These are phyloP conservation scores for Acanthamoeba castellanii DNA, from an alignment of 208 protist species.

Conservation along the genomic window DNA sequence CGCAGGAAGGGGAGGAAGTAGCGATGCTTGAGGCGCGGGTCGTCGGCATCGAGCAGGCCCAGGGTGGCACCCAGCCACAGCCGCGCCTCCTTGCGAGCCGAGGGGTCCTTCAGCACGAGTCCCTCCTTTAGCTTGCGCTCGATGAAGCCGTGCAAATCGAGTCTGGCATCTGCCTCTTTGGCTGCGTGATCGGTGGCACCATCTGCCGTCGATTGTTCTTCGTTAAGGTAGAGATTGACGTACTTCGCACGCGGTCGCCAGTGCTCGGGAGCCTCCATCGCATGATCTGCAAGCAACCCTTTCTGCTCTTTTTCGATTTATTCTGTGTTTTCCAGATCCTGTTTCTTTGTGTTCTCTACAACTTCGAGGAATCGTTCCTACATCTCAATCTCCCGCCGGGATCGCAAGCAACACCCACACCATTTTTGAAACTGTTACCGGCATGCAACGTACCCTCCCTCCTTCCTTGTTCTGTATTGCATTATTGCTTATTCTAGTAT, in stretches of 20 bases:
- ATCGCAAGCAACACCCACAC: too few relatives aligned
- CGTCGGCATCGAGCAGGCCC: not conserved
- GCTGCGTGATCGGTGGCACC: not conserved
- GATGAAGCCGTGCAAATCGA: not conserved
- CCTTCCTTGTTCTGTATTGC: constrained; percentile 2
- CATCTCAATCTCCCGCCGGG: too few relatives aligned
- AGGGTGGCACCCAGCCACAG: not conserved
- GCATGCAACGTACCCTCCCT: not conserved
- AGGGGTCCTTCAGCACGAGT: not conserved
- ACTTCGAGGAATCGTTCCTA: too few relatives aligned
- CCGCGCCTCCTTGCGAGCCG: not conserved
- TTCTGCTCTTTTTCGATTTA: not conserved
- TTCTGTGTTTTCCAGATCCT: not conserved
- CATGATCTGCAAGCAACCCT: not conserved
- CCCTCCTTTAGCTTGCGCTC: not conserved
- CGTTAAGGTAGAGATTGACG: not conserved
- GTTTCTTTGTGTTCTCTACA: not conserved
- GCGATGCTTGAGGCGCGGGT: not conserved
- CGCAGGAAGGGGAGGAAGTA: constrained; percentile 22
- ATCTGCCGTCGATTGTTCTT: too few relatives aligned
- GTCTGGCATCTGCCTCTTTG: not conserved
- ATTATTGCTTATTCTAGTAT: not conserved
- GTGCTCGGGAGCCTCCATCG: not conserved
- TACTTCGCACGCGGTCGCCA: not conserved
- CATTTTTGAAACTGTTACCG: not conserved